Evolutionary conservation across 2,329 filamentous ascomycete species (phyloP).

Genomic region (Aspergillus sclerotialis): DNA sequence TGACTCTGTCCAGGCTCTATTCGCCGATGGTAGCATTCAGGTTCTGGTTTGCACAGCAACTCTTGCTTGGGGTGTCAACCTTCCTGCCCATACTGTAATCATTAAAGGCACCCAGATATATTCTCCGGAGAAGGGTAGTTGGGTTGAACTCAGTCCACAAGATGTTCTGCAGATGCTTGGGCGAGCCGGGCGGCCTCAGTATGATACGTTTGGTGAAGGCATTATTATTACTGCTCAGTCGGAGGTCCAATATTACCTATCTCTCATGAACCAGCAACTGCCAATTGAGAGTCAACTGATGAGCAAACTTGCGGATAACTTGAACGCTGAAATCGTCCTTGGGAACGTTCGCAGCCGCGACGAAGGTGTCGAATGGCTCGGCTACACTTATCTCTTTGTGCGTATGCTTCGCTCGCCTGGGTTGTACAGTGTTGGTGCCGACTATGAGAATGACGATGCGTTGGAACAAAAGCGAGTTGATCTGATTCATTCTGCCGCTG

Average conservation of each 20-base stretch:
- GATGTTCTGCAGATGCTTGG: conserved; percentile 98
- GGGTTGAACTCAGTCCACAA: conserved; percentile 95
- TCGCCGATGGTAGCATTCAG: conserved; percentile 82
- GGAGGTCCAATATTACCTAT: conserved; percentile 96
- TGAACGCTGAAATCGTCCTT: conserved; percentile 93
- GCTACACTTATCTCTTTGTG: conserved; percentile 96
- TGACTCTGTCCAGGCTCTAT: conserved; percentile 90
- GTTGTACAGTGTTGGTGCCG: conserved; percentile 88
- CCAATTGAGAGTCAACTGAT: conserved; percentile 96
- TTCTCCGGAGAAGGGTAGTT: conserved; percentile 95
- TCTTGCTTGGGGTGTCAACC: conserved; percentile 97
- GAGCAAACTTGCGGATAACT: conserved; percentile 85
- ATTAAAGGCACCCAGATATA: conserved; percentile 99
- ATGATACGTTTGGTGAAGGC: conserved; percentile 94
- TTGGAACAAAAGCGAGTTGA: conserved; percentile 98
- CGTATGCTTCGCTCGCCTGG: conserved; percentile 95
- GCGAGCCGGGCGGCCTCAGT: conserved; percentile 91
- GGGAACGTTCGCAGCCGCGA: conserved; percentile 88
- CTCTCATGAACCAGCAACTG: conserved; percentile 90
- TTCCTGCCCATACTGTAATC: conserved; percentile 95
- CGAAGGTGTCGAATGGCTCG: conserved; percentile 97
- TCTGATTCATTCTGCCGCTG: conserved; percentile 86
- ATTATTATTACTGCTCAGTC: conserved; percentile 96
- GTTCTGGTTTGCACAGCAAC: conserved; percentile 96
- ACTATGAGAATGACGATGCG: conserved; percentile 87